Evolutionary conservation across 208 protist species (phyloP).

Genomic region (Crithidia bombi): DNA sequence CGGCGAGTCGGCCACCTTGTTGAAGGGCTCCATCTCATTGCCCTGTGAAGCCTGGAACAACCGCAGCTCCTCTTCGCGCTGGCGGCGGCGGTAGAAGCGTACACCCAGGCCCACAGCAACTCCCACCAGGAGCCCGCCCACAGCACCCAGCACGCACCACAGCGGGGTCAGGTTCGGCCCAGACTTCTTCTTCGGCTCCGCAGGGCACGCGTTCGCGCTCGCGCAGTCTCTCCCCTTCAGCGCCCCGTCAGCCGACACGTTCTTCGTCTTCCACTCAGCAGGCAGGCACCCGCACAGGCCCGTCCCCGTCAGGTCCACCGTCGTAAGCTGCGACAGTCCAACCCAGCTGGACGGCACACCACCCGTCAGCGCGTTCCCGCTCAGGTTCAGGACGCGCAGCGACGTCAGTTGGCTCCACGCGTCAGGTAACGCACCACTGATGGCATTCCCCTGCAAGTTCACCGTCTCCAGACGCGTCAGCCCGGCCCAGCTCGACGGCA

Average conservation of each 20-base stretch:
- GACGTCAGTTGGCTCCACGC: background rate
- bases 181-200: background rate
- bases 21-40: conserved; percentile 1
- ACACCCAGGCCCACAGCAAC: background rate
- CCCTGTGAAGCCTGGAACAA: background rate
- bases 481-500: background rate
- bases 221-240: background rate
- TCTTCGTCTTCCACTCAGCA: too few relatives aligned
- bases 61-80: background rate
- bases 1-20: background rate
- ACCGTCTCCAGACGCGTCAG: background rate
- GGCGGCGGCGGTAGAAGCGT: background rate
- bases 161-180: conserved; percentile 7
- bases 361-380: background rate
- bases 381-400: background rate
- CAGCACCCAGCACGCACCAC: conserved; percentile 12
- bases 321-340: background rate
- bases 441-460: background rate
- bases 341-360: background rate
- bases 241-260: background rate
- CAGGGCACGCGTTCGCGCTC: background rate
- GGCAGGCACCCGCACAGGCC: background rate
- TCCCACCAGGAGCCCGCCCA: background rate
- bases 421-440: background rate
- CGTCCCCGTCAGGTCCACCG: background rate